Evolutionary conservation across 2,329 filamentous ascomycete species (phyloP), one percentile per base, ranked within the genome.

Genomic region (Colletotrichum chrysophilum): DNA sequence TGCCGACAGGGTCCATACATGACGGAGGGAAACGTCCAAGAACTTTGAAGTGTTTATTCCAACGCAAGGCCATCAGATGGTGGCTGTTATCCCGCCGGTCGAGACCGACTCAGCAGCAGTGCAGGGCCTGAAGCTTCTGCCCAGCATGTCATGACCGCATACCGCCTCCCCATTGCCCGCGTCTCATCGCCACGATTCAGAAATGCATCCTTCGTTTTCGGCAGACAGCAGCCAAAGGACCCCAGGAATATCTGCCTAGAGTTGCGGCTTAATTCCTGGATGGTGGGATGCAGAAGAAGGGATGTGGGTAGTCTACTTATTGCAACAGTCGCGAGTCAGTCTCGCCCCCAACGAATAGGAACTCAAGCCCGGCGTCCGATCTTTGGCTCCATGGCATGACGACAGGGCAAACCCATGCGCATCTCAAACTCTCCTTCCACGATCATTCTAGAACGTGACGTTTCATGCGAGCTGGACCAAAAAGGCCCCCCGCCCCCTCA

Each of bases 391-490:
- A 52, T 12, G 14, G 70, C 43, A 65, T 34, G 7, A 30, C n/a
- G 52, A 67, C 73, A 8, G 36, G 70, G 70, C 43, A 43, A 12
- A 3, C 34, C 74, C 65, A 68, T 73, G 74, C 14, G 8, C 48
- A 32, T 55, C 64, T 61, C 43, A 76, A 76, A 76, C 65, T 55
- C 56, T 69, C 48, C 65, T 75, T 61, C 48, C 65, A 52, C 68
- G 30, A 61, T 74, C 13, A 55, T 69, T 76, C 74, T 60, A 76
- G 74, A 69, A 52, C 28, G 34, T n/a, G 55, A 58, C 43, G 74
- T 76, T 76, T 76, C 74, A 76, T 76, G 32, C 70, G 28, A 60
- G 70, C 48, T 28, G 32, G 18, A 21, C 28, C 24, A 36, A 13
- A n/a, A n/a, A 36, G 36, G 7, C 36, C 18, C 32, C 16, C 36